Percentiles rank a stretch among this genome's conserved stretches.
Conservation (phyloP, 2,329 filamentous ascomycete species). For the Fusarium tricinctum region DNA sequence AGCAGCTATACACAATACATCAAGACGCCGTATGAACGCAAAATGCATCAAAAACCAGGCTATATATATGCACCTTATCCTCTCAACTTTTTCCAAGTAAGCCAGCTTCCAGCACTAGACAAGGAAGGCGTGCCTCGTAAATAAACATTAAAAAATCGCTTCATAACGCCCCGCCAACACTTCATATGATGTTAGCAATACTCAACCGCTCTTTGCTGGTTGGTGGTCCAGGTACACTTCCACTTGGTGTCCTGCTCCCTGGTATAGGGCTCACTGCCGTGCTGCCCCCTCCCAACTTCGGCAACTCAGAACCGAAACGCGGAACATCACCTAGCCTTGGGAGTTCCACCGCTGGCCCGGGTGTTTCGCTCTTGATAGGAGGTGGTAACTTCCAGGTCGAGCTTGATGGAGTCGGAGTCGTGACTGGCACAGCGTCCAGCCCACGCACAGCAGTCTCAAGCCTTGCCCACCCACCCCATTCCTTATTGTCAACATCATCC, state of each 20-base stretch:
- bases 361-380: conserved; percentile 56
- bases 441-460: conserved; percentile 68
- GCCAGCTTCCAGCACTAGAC: conserved; percentile 32
- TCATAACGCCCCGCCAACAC: conserved; percentile 10
- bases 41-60: conserved; percentile 30
- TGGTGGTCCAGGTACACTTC: conserved; percentile 25
- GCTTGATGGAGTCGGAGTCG: conserved; percentile 52
- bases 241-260: conserved; percentile 44
- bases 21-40: conserved; percentile 22
- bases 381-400: conserved; percentile 54
- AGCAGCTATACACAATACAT: conserved; percentile 27
- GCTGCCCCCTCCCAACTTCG: conserved; percentile 46
- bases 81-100: conserved; percentile 30
- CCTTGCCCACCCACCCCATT: conserved; percentile 86
- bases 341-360: conserved; percentile 47
- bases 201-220: conserved; percentile 55
- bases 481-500: conserved; percentile 69
- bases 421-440: conserved; percentile 47
- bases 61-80: conserved; percentile 31
- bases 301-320: conserved; percentile 49
- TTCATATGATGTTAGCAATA: conserved; percentile 62
- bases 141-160: conserved; percentile 46
- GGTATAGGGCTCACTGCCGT: conserved; percentile 49
- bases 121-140: conserved; percentile 23
- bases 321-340: conserved; percentile 51